Percentiles rank a stretch among this genome's conserved stretches.
phyloP scores from a whole-genome alignment of 306 rosid genomes.

The Gastrolobium villosum region DNA sequence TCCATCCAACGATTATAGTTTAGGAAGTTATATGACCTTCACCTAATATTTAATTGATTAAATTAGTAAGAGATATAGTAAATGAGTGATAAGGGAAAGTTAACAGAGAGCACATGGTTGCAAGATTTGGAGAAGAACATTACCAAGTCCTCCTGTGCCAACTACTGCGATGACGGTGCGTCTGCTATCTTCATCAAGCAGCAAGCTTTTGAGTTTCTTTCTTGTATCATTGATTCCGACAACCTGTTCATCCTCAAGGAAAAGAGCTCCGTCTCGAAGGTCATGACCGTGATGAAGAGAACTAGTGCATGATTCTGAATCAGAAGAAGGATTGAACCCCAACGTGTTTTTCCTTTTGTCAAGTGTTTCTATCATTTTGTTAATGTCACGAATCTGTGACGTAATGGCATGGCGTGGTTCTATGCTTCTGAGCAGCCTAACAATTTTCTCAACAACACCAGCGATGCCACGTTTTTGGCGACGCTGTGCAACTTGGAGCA shows the following conservation, averaged over 20 bases:
- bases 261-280: background rate
- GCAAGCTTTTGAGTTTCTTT: background rate
- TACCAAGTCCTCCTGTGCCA: background rate
- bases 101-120: too few species aligned
- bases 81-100: too few species aligned
- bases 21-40: too few species aligned
- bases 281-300: background rate
- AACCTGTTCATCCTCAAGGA: background rate
- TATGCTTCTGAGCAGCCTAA: background rate
- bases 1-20: too few species aligned
- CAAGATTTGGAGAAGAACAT: background rate
- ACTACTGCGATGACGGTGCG: background rate
- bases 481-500: conserved; percentile 9
- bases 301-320: background rate
- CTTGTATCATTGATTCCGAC: background rate
- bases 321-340: background rate
- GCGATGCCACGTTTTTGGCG: background rate
- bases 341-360: background rate
- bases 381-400: background rate
- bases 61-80: too few species aligned
- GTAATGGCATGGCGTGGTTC: background rate
- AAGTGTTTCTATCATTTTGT: background rate
- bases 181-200: background rate
- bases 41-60: too few species aligned
- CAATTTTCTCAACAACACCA: background rate